Evolutionary conservation across 2,329 filamentous ascomycete genomes (phyloP).

Genomic region (Aschersonia sp.): DNA sequence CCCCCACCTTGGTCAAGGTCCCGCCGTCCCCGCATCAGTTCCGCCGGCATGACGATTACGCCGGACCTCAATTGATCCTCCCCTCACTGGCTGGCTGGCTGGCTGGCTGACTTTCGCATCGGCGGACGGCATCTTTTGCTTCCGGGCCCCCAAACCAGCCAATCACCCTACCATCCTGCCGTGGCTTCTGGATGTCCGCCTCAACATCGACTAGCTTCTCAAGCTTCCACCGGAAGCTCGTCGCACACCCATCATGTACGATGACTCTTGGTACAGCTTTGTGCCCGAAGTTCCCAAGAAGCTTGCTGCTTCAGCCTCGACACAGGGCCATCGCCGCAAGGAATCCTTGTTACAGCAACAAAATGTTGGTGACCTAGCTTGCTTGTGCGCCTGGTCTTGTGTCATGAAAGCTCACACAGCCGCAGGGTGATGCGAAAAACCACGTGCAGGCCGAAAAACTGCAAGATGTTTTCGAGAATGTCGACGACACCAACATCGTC

Average conservation of each 20-base stretch:
- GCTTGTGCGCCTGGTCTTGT: background rate
- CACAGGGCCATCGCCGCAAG: slow-evolving; percentile 46
- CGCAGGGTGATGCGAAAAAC: slow-evolving; percentile 38
- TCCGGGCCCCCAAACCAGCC: background rate
- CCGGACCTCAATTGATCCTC: background rate
- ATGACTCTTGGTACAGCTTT: slow-evolving; percentile 75
- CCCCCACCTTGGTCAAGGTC: too few relatives aligned
- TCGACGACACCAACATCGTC: slow-evolving; percentile 39
- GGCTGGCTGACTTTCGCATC: background rate
- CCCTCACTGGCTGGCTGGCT: background rate
- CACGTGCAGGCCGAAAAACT: slow-evolving; percentile 39
- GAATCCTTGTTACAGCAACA: slow-evolving; percentile 56
- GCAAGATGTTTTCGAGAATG: slow-evolving; percentile 42
- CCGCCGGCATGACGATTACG: background rate
- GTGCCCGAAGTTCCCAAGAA: slow-evolving; percentile 46
- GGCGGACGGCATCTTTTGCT: slow-evolving; percentile 3
- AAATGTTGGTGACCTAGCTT: slow-evolving; percentile 31
- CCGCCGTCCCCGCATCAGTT: background rate
- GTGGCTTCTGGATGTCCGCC: slow-evolving; percentile 11
- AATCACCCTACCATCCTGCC: background rate
- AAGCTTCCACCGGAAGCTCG: background rate
- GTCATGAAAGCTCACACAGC: slow-evolving; percentile 8
- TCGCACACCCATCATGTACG: slow-evolving; percentile 46
- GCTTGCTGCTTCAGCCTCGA: slow-evolving; percentile 26
- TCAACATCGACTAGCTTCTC: background rate